Percentiles rank a stretch among this genome's conserved stretches.
phyloP scores from a whole-genome alignment of 2,329 filamentous ascomycete genomes.

The Sporothrix variecibatus region DNA sequence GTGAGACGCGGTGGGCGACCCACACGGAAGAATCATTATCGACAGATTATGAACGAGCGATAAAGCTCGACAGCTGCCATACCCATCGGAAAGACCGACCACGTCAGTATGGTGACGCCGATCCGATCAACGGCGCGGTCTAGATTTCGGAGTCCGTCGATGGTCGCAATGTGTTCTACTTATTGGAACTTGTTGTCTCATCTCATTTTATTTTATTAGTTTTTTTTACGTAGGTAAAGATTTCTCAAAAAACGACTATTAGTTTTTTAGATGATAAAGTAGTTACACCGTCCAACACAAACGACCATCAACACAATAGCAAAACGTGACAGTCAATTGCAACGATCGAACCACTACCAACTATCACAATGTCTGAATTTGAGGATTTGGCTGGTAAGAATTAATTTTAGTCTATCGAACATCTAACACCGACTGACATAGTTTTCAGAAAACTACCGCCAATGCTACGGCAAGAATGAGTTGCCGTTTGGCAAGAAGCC shows the following conservation, averaged over 20 bases:
- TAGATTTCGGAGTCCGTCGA: no score
- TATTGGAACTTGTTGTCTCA: not conserved
- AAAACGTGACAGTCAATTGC: no score
- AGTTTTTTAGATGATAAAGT: no score
- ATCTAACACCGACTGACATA: not conserved
- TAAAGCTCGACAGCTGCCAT: not conserved
- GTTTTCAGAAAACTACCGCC: not conserved
- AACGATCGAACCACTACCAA: no score
- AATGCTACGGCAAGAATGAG: slow-evolving; percentile 16
- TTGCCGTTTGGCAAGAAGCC: slow-evolving; percentile 10
- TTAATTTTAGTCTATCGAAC: no score
- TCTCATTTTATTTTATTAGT: not conserved
- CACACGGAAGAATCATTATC: no score
- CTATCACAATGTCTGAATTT: not conserved
- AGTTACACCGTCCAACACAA: not conserved
- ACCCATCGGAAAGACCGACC: not conserved
- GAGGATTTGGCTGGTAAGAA: not conserved
- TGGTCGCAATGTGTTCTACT: no score
- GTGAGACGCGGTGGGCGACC: no score
- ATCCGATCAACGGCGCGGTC: not conserved
- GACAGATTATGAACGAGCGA: not conserved
- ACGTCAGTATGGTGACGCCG: not conserved
- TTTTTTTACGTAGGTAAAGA: no score
- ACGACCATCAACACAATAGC: not conserved
- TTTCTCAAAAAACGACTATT: no score